Percentiles rank a stretch among this genome's conserved stretches.
These are phyloP conservation scores for Geotrichum armillariae DNA, from an alignment of 1,139 yeast genomes.

Conservation along the genomic window DNA sequence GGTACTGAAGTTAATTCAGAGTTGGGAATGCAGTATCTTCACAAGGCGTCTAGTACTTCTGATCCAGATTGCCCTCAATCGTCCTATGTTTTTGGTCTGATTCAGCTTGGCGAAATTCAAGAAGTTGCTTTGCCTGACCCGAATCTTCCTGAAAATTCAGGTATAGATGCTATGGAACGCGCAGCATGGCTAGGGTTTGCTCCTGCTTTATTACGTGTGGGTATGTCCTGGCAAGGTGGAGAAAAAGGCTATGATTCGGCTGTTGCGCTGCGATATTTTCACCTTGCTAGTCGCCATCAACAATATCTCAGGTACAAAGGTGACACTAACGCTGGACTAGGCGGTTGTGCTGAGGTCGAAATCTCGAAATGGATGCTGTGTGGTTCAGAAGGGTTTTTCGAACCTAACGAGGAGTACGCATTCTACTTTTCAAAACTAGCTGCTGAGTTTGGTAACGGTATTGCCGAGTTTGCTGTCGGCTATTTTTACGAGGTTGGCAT, in stretches of 20 bases:
- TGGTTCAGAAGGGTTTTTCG: slow-evolving; percentile 36
- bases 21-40: slow-evolving; percentile 35
- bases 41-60: slow-evolving; percentile 34
- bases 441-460: slow-evolving; percentile 37
- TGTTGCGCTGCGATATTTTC: slow-evolving; percentile 42
- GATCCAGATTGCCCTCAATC: slow-evolving; percentile 44
- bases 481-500: slow-evolving; percentile 46
- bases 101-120: slow-evolving; percentile 39
- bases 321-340: slow-evolving; percentile 24
- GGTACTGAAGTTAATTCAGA: slow-evolving; percentile 31
- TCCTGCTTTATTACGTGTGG: slow-evolving; percentile 44
- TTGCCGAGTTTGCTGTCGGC: slow-evolving; percentile 44
- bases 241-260: slow-evolving; percentile 41
- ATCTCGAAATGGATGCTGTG: slow-evolving; percentile 45
- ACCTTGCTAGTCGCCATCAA: slow-evolving; percentile 41
- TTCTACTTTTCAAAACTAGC: slow-evolving; percentile 41
- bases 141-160: slow-evolving; percentile 27
- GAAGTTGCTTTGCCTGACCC: slow-evolving; percentile 24
- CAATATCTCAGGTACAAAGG: slow-evolving; percentile 32
- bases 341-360: slow-evolving; percentile 42
- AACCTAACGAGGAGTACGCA: slow-evolving; percentile 42
- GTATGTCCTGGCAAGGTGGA: slow-evolving; percentile 43
- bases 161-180: slow-evolving; percentile 37
- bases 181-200: slow-evolving; percentile 42
- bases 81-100: slow-evolving; percentile 40